phyloP scores from a whole-genome alignment of 768 basidiomycete species.

The Lepiota venenata region DNA sequence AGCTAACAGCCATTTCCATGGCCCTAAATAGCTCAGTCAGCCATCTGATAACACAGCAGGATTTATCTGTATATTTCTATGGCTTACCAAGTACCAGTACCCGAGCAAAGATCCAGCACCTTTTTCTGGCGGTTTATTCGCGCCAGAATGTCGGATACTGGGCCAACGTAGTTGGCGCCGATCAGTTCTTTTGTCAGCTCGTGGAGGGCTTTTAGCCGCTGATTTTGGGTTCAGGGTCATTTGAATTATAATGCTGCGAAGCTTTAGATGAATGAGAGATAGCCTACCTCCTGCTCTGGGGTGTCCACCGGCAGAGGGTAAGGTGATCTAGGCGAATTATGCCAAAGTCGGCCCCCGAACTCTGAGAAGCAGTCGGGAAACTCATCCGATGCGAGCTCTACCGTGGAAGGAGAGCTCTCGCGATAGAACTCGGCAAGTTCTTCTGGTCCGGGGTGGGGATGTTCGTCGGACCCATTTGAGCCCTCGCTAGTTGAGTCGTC shows the following conservation, averaged over 20 bases:
- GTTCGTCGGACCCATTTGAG: not conserved
- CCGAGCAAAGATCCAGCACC: conserved; percentile 75
- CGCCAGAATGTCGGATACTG: conserved; percentile 51
- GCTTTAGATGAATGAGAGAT: not conserved
- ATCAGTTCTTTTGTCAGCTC: conserved; percentile 44
- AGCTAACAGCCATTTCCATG: conserved; percentile 67
- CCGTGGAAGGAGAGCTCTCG: conserved; percentile 13
- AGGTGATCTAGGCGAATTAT: conserved; percentile 57
- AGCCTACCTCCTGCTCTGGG: conserved; percentile 61
- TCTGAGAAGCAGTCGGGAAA: conserved; percentile 61
- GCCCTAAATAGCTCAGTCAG: conserved; percentile 43
- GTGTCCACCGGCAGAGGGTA: conserved; percentile 76
- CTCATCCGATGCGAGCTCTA: conserved; percentile 46
- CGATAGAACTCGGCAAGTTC: not conserved
- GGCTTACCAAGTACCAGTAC: conserved; percentile 68
- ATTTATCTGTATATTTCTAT: conserved; percentile 7
- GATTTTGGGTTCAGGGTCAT: conserved; percentile 1
- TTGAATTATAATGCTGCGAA: not conserved
- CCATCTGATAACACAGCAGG: conserved; percentile 15
- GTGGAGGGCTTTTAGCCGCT: conserved; percentile 58
- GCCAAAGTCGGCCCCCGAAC: conserved; percentile 59
- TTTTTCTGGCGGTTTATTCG: conserved; percentile 38
- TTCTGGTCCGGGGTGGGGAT: not conserved
- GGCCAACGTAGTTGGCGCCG: conserved; percentile 57
- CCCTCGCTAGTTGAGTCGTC: conserved; percentile 6